Conservation (phyloP, 2,329 filamentous ascomycete genomes). For the Fusarium chuoi region DNA sequence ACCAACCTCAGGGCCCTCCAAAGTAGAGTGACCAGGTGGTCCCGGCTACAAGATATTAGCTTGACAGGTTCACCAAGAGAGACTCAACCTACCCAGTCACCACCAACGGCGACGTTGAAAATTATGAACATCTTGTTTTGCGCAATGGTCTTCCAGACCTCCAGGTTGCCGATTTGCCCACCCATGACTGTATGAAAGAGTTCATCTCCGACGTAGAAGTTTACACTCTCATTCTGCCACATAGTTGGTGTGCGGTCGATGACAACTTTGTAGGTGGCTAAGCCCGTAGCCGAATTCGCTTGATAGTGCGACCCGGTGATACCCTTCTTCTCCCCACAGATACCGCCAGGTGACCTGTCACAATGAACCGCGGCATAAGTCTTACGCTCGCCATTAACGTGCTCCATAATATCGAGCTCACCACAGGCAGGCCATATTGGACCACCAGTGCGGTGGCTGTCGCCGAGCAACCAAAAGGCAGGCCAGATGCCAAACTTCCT, state of each 20-base stretch:
- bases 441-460: slow-evolving; percentile 32
- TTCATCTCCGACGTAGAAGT: slow-evolving; percentile 57
- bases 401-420: slow-evolving; percentile 38
- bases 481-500: slow-evolving; percentile 56
- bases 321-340: slow-evolving; percentile 60
- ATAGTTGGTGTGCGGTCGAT: slow-evolving; percentile 57
- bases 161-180: slow-evolving; percentile 53
- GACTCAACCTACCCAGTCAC: slow-evolving; percentile 55
- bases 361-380: slow-evolving; percentile 33
- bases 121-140: slow-evolving; percentile 61
- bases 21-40: slow-evolving; percentile 51
- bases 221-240: slow-evolving; percentile 59
- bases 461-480: slow-evolving; percentile 42
- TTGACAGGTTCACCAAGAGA: background rate
- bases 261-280: slow-evolving; percentile 59
- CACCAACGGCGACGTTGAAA: slow-evolving; percentile 64
- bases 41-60: slow-evolving; percentile 51
- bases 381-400: slow-evolving; percentile 12
- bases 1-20: slow-evolving; percentile 54
- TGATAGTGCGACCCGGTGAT: background rate
- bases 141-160: slow-evolving; percentile 58
- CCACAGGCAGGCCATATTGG: slow-evolving; percentile 37
- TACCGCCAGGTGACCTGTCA: slow-evolving; percentile 49
- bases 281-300: slow-evolving; percentile 40
- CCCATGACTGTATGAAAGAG: slow-evolving; percentile 56